Evolutionary conservation across 1,139 yeast species (phyloP), one percentile per base, ranked within the genome.

Genomic region (Geotrichum histeridarum): DNA sequence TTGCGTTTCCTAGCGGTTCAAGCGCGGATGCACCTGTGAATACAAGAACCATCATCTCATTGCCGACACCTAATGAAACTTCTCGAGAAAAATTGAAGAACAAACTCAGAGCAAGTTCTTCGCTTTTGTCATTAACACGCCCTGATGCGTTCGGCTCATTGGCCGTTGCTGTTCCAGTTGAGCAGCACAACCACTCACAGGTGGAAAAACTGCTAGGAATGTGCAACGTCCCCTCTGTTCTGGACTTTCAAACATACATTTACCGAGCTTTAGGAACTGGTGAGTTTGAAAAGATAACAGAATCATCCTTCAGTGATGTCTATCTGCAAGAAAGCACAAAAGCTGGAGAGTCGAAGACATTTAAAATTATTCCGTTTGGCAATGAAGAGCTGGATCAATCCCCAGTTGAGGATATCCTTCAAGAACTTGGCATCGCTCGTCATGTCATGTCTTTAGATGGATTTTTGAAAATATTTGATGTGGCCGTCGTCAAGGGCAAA

Each of bases 21-120:
- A 38, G 42, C 18, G 37, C 35, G 9, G 49, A 38, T 4, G 15
- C 14, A 12, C 11, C n/a, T 1, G 36, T 11, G 8, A 35, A 30
- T 17, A 46, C 15, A 22, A 70, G 69, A 53, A 60, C 73, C 4
- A 72, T 73, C 67, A 82, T 82, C n/a, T 81, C 86, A 2, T 66
- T 79, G 55, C 86, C 86, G 0, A 73, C 77, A 1, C 82, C 83
- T 7, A 79, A 77, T 54, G 78, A 77, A 38, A 75, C 75, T 12
- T 78, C 84, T 11, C 72, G 82, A 47, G 81, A 77, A 59, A 81
- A 80, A 60, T 70, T 81, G 50, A 74, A 77, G 59, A 74, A 74
- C 57, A 81, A 79, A 61, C 68, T 82, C 50, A 73, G 75, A 57
- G 79, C 78, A 54, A 79, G 83, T 27, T 72, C 79, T 1, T 80